Evolutionary conservation across 2,329 filamentous ascomycete species (phyloP).

Genomic region (Canariomyces notabilis): DNA sequence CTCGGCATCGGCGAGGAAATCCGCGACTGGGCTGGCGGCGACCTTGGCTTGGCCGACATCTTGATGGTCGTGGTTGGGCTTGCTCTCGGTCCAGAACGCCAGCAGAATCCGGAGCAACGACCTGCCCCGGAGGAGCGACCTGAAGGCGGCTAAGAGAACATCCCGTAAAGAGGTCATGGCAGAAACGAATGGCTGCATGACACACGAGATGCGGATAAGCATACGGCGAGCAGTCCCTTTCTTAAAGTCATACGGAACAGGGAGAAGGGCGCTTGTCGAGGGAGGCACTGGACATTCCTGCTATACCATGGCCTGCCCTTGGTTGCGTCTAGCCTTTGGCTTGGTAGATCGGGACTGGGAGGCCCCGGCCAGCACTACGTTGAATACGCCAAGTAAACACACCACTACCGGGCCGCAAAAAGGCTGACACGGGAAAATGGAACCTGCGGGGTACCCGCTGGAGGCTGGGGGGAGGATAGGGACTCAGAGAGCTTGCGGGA

Average conservation of each 20-base stretch:
- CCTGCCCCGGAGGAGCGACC: slow-evolving; percentile 54
- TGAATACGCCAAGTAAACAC: slow-evolving; percentile 17
- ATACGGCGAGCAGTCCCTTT: slow-evolving; percentile 5
- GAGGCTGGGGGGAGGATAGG: neutral
- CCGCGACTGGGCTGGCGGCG: slow-evolving; percentile 34
- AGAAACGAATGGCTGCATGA: slow-evolving; percentile 49
- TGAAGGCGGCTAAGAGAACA: slow-evolving; percentile 51
- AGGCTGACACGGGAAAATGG: slow-evolving; percentile 25
- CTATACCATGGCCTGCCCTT: slow-evolving; percentile 8
- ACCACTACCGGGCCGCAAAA: slow-evolving; percentile 19
- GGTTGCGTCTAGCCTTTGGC: slow-evolving; percentile 3
- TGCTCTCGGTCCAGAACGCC: slow-evolving; percentile 47
- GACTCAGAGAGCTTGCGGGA: slow-evolving; percentile 1
- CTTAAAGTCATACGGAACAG: slow-evolving; percentile 22
- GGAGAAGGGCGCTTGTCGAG: slow-evolving; percentile 2
- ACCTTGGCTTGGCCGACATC: slow-evolving; percentile 21
- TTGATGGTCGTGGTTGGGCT: slow-evolving; percentile 32
- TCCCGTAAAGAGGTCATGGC: slow-evolving; percentile 54
- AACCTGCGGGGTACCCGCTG: slow-evolving; percentile 21
- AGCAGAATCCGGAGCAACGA: slow-evolving; percentile 54
- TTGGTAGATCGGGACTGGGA: neutral
- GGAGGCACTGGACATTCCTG: slow-evolving; percentile 14
- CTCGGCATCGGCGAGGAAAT: slow-evolving; percentile 55
- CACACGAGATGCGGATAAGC: slow-evolving; percentile 23
- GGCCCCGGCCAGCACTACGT: slow-evolving; percentile 7